These are phyloP conservation scores for Apiotrichum gracile DNA, from an alignment of 1,284 basidiomycete species.

Conservation along the genomic window DNA sequence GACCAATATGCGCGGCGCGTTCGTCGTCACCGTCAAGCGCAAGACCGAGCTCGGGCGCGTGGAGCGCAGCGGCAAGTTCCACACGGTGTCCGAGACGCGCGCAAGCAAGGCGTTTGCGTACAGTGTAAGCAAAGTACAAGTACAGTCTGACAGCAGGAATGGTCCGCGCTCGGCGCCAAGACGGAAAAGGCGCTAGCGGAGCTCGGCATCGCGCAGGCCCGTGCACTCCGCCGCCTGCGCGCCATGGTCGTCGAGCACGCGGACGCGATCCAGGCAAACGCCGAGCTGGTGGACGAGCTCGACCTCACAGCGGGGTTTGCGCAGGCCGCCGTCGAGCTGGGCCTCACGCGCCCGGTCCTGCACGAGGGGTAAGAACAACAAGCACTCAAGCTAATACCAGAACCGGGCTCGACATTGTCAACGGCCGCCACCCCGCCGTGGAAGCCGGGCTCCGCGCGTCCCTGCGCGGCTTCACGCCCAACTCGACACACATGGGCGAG, in stretches of 20 bases:
- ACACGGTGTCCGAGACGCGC: conserved; percentile 16
- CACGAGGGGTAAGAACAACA: conserved; percentile 58
- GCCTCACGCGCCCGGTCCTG: conserved; percentile 67
- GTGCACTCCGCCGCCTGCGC: conserved; percentile 64
- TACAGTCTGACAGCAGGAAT: conserved; percentile 37
- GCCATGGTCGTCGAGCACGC: conserved; percentile 61
- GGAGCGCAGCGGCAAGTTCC: conserved; percentile 27
- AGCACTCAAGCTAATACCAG: conserved; percentile 46
- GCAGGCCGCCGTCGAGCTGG: conserved; percentile 70
- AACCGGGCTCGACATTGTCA: conserved; percentile 59
- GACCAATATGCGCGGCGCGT: conserved; percentile 4
- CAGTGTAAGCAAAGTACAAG: conserved; percentile 50
- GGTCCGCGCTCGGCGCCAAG: conserved; percentile 64
- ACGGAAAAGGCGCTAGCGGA: conserved; percentile 58
- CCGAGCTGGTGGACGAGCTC: conserved; percentile 77
- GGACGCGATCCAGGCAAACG: conserved; percentile 61
- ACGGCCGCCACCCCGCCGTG: conserved; percentile 87
- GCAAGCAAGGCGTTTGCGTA: conserved; percentile 59
- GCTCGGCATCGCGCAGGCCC: conserved; percentile 59
- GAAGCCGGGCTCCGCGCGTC: conserved; percentile 75
- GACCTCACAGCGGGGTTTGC: conserved; percentile 82
- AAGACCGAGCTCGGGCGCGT: conserved; percentile 50
- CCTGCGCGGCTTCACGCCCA: conserved; percentile 74
- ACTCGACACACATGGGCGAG: conserved; percentile 62
- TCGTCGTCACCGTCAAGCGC: conserved; percentile 40